Percentiles rank a stretch among this genome's conserved stretches.
These are phyloP conservation scores for Kentomonas sorsogonicus DNA, from an alignment of 208 protist genomes.

Conservation along the genomic window DNA sequence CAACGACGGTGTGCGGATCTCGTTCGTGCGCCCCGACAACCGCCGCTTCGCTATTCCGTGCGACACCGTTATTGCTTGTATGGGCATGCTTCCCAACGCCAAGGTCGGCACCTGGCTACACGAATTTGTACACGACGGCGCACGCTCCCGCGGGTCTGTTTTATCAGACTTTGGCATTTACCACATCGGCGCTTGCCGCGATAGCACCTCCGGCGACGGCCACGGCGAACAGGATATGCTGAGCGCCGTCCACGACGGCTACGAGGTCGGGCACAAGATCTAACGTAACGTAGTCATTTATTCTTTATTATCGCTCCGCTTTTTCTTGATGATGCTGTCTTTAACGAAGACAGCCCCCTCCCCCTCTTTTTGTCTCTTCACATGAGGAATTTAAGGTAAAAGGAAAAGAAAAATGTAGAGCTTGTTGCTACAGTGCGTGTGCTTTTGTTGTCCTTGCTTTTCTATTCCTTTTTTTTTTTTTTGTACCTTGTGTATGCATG, in stretches of 20 bases:
- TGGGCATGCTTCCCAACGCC: constrained; percentile 80
- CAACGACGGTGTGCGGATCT: constrained; percentile 56
- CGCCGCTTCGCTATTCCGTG: constrained; percentile 56
- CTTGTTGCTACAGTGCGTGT: too few species aligned
- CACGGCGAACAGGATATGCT: constrained; percentile 84
- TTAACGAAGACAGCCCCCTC: too few species aligned
- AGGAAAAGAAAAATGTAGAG: neutral
- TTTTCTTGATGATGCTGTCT: too few species aligned
- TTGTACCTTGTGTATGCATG: too few species aligned
- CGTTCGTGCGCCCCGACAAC: constrained; percentile 39
- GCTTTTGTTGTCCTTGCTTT: too few species aligned
- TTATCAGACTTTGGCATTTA: constrained; percentile 76
- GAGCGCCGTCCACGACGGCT: constrained; percentile 76
- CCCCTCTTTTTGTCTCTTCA: too few species aligned
- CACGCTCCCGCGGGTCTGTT: constrained; percentile 69
- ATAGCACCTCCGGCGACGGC: constrained; percentile 64
- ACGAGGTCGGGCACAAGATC: constrained; percentile 66
- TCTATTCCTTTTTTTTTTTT: too few species aligned
- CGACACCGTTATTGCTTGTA: constrained; percentile 82
- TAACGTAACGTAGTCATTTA: neutral
- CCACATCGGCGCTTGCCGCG: constrained; percentile 64
- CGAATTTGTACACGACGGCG: constrained; percentile 85
- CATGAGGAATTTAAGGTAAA: too few species aligned
- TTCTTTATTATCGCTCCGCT: too few species aligned
- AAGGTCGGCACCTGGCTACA: constrained; percentile 76